These are phyloP conservation scores for Anethum foeniculum DNA, from an alignment of 140 eudicot genomes.

Conservation along the genomic window DNA sequence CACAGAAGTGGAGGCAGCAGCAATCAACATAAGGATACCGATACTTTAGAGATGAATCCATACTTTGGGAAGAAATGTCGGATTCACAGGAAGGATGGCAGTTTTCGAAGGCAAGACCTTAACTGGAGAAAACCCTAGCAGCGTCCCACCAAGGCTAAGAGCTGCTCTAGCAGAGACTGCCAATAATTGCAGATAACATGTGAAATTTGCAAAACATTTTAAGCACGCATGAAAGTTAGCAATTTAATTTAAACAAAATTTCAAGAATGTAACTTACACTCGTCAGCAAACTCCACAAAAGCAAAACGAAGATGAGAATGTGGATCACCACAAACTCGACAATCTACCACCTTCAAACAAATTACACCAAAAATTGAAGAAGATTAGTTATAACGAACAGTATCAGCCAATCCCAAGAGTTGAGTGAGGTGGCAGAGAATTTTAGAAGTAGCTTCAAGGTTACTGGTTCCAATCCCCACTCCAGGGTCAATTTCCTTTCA, in stretches of 20 bases:
- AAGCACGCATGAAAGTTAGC: not conserved
- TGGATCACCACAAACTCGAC: conserved; percentile 96
- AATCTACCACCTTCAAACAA: conserved; percentile 76
- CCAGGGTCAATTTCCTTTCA: not conserved
- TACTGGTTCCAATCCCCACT: not conserved
- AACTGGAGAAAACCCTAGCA: conserved; percentile 66
- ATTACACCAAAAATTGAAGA: not conserved
- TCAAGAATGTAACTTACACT: conserved; percentile 45
- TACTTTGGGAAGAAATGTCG: conserved; percentile 94
- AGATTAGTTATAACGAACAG: not conserved
- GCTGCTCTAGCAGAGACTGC: conserved; percentile 86
- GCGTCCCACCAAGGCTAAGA: conserved; percentile 66
- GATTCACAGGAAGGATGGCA: conserved; percentile 97
- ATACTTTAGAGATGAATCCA: conserved; percentile 6
- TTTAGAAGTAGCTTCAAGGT: not conserved
- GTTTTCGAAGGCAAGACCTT: conserved; percentile 94
- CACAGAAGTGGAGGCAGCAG: not conserved
- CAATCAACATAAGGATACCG: not conserved
- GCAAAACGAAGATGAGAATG: conserved; percentile 98
- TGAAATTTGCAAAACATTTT: not conserved
- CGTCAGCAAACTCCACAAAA: conserved; percentile 88
- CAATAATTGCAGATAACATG: conserved; percentile 12
- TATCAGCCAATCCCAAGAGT: not conserved
- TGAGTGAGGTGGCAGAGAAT: not conserved
- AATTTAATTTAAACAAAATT: not conserved